Percentiles rank a stretch among this genome's conserved stretches.
Evolutionary conservation across 2,329 filamentous ascomycete species (phyloP).

Genomic region (Aspergillus texensis): DNA sequence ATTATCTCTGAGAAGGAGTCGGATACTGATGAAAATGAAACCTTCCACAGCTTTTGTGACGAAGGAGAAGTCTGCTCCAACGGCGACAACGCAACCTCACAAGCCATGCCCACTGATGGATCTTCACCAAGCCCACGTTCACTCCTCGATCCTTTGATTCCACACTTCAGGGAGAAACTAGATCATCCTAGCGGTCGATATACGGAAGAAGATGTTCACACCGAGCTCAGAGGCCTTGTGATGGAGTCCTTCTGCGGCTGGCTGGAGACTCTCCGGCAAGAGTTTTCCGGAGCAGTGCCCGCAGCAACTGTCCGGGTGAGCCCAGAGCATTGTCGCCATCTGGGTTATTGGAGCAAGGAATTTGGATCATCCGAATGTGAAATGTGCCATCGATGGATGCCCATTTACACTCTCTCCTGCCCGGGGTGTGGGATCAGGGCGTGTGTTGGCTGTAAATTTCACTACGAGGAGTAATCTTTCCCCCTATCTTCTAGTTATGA

Average conservation of each 20-base stretch:
- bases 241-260: slow-evolving; percentile 32
- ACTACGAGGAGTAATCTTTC: slow-evolving; percentile 1
- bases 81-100: background rate
- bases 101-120: background rate
- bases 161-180: slow-evolving; percentile 31
- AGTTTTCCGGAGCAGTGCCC: slow-evolving; percentile 18
- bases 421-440: slow-evolving; percentile 30
- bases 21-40: background rate
- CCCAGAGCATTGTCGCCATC: slow-evolving; percentile 25
- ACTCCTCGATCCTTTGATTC: slow-evolving; percentile 23
- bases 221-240: slow-evolving; percentile 32
- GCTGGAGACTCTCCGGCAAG: slow-evolving; percentile 25
- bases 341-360: slow-evolving; percentile 32
- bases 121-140: background rate
- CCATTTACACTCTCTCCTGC: slow-evolving; percentile 33
- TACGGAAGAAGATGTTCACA: slow-evolving; percentile 25
- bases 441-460: slow-evolving; percentile 37
- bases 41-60: slow-evolving; percentile 16
- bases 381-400: slow-evolving; percentile 31
- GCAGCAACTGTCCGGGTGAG: background rate
- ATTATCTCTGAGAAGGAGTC: background rate
- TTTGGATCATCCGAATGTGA: slow-evolving; percentile 26
- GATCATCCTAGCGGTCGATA: slow-evolving; percentile 24
- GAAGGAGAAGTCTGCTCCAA: background rate
- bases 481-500: background rate